A percentile compares a stretch with the other conserved stretches of the same genome.
Conservation (phyloP, 495 filamentous ascomycete species). For the Cercophora scortea region DNA sequence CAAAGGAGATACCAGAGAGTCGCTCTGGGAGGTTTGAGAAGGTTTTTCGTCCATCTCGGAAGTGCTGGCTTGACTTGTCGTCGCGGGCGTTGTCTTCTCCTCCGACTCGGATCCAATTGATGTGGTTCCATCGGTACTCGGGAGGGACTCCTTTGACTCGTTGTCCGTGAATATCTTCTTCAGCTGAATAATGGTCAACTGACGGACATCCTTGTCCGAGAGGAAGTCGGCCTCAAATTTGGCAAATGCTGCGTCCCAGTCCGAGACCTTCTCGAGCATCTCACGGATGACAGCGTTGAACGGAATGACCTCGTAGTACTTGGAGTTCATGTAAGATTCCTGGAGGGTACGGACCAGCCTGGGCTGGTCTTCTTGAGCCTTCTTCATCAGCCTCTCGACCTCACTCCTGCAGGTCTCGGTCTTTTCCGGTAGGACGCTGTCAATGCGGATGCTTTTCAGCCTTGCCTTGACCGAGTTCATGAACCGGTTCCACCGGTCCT, state of each 20-base stretch:
- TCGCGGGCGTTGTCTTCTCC: slow-evolving; percentile 32
- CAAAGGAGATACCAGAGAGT: slow-evolving; percentile 11
- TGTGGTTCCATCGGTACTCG: slow-evolving; percentile 52
- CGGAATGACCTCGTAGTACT: slow-evolving; percentile 93
- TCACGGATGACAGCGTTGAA: slow-evolving; percentile 79
- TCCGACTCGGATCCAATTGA: slow-evolving; percentile 31
- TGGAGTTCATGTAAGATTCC: slow-evolving; percentile 82
- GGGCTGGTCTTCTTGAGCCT: slow-evolving; percentile 72
- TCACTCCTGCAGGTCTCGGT: slow-evolving; percentile 71
- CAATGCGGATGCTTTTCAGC: slow-evolving; percentile 78
- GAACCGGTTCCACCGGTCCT: slow-evolving; percentile 75
- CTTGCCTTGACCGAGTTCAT: slow-evolving; percentile 77
- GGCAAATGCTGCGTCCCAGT: slow-evolving; percentile 86
- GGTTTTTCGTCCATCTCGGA: slow-evolving; percentile 23
- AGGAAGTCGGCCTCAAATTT: slow-evolving; percentile 92
- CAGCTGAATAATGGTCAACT: slow-evolving; percentile 83
- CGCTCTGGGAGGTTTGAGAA: slow-evolving; percentile 11
- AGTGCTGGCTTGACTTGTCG: slow-evolving; percentile 14
- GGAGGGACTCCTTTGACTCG: slow-evolving; percentile 61
- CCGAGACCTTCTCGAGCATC: slow-evolving; percentile 85
- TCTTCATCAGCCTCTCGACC: slow-evolving; percentile 65
- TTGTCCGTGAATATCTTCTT: slow-evolving; percentile 94
- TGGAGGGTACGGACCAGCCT: slow-evolving; percentile 69
- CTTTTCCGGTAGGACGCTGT: slow-evolving; percentile 84
- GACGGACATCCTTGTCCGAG: slow-evolving; percentile 93